Conservation (phyloP, 768 basidiomycete genomes). For the Suillus hirtellus region DNA sequence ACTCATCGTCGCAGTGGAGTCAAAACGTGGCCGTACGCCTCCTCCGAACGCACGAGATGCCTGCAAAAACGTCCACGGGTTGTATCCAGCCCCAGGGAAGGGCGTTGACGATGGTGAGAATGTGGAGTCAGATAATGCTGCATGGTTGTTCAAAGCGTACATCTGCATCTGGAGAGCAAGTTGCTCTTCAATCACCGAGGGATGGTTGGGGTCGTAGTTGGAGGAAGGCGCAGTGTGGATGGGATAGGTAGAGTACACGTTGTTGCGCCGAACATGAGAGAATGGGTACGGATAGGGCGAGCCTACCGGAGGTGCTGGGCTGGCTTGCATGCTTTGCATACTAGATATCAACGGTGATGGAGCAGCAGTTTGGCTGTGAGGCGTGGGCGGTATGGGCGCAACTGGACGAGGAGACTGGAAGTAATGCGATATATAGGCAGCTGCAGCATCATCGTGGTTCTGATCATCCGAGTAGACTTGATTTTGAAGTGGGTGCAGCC, state of each 20-base stretch:
- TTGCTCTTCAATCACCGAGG: slow-evolving; percentile 62
- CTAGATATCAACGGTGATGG: slow-evolving; percentile 65
- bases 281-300: slow-evolving; percentile 84
- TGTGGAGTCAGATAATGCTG: slow-evolving; percentile 66
- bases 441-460: slow-evolving; percentile 60
- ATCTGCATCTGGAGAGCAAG: slow-evolving; percentile 77
- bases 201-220: slow-evolving; percentile 43
- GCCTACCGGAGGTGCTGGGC: slow-evolving; percentile 58
- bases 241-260: slow-evolving; percentile 39
- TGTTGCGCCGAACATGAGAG: slow-evolving; percentile 64
- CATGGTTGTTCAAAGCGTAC: slow-evolving; percentile 71
- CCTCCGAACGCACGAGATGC: slow-evolving; percentile 50
- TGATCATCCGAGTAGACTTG: slow-evolving; percentile 58
- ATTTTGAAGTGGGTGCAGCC: slow-evolving; percentile 39
- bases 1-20: slow-evolving; percentile 44
- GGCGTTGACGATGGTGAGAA: slow-evolving; percentile 78
- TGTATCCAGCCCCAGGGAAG: slow-evolving; percentile 61
- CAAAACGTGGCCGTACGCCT: slow-evolving; percentile 34
- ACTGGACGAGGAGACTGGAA: slow-evolving; percentile 63
- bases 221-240: slow-evolving; percentile 43
- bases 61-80: slow-evolving; percentile 75
- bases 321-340: slow-evolving; percentile 50
- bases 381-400: slow-evolving; percentile 79
- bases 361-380: slow-evolving; percentile 71
- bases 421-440: slow-evolving; percentile 60